Percentiles rank a stretch among this genome's conserved stretches.
These are phyloP conservation scores for Neonectria coccinea DNA, from an alignment of 2,329 filamentous ascomycete genomes.

Conservation along the genomic window DNA sequence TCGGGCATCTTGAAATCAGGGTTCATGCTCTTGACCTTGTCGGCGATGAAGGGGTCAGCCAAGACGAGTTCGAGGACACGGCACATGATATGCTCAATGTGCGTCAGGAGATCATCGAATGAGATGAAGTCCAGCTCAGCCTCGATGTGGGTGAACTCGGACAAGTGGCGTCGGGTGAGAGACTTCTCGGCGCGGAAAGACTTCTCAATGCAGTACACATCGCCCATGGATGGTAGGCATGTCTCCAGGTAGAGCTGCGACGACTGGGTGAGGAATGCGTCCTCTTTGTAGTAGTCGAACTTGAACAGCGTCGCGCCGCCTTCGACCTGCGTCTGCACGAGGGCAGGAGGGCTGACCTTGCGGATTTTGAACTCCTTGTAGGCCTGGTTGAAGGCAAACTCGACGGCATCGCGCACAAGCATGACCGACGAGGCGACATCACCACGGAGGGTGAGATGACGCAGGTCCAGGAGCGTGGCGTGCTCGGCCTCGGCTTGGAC, in stretches of 20 bases:
- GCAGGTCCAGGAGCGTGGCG: conserved; percentile 78
- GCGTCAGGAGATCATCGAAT: conserved; percentile 87
- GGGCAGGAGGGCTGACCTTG: conserved; percentile 88
- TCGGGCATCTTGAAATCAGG: conserved; percentile 85
- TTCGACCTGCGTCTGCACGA: conserved; percentile 96
- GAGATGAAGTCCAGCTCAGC: conserved; percentile 96
- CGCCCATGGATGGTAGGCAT: conserved; percentile 86
- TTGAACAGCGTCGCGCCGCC: conserved; percentile 92
- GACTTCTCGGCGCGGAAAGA: conserved; percentile 99
- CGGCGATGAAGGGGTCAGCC: conserved; percentile 77
- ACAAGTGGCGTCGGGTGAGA: conserved; percentile 90
- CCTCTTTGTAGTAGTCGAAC: conserved; percentile 89
- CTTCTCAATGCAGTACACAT: conserved; percentile 98
- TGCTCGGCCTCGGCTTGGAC: conserved; percentile 66
- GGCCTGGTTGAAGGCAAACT: conserved; percentile 82
- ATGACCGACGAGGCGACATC: conserved; percentile 87
- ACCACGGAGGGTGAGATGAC: conserved; percentile 86
- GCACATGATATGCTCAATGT: conserved; percentile 90
- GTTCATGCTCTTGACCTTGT: conserved; percentile 87
- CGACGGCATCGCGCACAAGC: conserved; percentile 84
- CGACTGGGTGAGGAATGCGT: conserved; percentile 94
- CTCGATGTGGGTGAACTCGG: conserved; percentile 97
- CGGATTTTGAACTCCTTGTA: conserved; percentile 82
- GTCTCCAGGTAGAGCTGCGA: conserved; percentile 98
- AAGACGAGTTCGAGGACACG: conserved; percentile 84